A percentile compares a stretch with the other conserved stretches of the same genome.
Evolutionary conservation across 768 basidiomycete species (phyloP).

Genomic region (Termitomyces bulborhizus): DNA sequence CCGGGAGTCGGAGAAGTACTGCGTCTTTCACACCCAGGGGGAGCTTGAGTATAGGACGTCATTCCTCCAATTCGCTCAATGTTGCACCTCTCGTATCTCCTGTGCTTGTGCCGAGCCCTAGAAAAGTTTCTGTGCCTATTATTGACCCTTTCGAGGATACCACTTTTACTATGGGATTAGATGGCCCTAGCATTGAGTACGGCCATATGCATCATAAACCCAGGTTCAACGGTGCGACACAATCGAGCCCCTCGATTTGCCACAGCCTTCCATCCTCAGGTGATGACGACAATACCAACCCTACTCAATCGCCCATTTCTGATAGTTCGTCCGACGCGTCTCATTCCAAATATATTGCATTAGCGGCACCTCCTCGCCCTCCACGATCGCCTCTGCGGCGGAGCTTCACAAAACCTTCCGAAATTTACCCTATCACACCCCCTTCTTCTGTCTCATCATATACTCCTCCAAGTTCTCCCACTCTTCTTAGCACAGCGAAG

Average conservation of each 20-base stretch:
- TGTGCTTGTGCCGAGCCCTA: neutral
- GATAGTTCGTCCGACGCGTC: conserved; percentile 5
- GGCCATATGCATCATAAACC: conserved; percentile 5
- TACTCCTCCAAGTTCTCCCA: conserved; percentile 19
- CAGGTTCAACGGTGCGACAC: conserved; percentile 20
- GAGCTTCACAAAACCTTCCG: conserved; percentile 21
- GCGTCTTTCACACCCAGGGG: neutral
- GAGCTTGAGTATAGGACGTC: neutral
- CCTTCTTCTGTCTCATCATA: conserved; percentile 34
- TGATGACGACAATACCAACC: conserved; percentile 22
- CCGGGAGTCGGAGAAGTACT: neutral
- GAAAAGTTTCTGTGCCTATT: conserved; percentile 2
- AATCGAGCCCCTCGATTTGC: conserved; percentile 47
- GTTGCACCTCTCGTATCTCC: neutral
- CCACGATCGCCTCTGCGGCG: conserved; percentile 15
- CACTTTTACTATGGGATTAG: neutral
- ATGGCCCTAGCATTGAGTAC: conserved; percentile 4
- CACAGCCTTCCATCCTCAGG: conserved; percentile 33
- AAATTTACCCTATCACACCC: conserved; percentile 33
- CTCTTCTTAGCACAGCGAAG: conserved; percentile 16
- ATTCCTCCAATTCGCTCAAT: conserved; percentile 3
- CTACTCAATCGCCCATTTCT: conserved; percentile 13
- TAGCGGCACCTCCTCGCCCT: conserved; percentile 18
- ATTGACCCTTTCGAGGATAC: conserved; percentile 1
- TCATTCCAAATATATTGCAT: conserved; percentile 1